Evolutionary conservation across 1,284 basidiomycete species (phyloP), one percentile per base, ranked within the genome.

Genomic region (Termitomyces sp.): DNA sequence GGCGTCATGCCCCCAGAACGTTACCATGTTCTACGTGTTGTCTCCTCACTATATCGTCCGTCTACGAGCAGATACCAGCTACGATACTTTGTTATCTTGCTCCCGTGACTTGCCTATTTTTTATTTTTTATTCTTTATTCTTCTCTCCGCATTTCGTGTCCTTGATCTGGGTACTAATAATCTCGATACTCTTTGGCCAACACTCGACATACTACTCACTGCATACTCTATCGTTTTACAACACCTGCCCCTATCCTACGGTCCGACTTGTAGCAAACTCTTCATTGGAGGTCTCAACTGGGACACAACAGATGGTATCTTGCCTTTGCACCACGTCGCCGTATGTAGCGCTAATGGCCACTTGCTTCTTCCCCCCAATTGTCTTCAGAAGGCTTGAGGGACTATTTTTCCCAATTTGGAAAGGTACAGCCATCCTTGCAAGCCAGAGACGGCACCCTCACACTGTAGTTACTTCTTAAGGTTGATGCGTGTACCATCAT

Each of bases 241-340:
- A 53, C 60, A 53, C 56, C 52, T 57, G 52, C 53, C 33, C 54
- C 55, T 58, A 56, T 58, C 61, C 62, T 69, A 66, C 57, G 67
- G 68, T 65, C 65, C 65, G 65, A 61, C 66, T 59, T 62, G 73
- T 84, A 97, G 95, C 74, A 97, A 97, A 83, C 93, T 97, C 87
- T 97, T 97, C 77, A 90, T 97, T 69, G 94, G 94, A 64, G 94
- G 94, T 68, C 80, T 97, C 61, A 96, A 93, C 77, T 97, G 94
- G 94, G 93, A 97, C 73, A 97, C 94, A 64, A 93, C 91, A 74
- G 95, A 97, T 80, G 93, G 93, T 85, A 82, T 70, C 63, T 76
- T 65, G 66, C 66, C 68, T 64, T 50, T 68, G 64, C 63, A 64
- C 68, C 66, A 65, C 64, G 57, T 63, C 66, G 60, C 52, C 62